These are phyloP conservation scores for Quercus cerris DNA, from an alignment of 306 rosid genomes.

Conservation along the genomic window DNA sequence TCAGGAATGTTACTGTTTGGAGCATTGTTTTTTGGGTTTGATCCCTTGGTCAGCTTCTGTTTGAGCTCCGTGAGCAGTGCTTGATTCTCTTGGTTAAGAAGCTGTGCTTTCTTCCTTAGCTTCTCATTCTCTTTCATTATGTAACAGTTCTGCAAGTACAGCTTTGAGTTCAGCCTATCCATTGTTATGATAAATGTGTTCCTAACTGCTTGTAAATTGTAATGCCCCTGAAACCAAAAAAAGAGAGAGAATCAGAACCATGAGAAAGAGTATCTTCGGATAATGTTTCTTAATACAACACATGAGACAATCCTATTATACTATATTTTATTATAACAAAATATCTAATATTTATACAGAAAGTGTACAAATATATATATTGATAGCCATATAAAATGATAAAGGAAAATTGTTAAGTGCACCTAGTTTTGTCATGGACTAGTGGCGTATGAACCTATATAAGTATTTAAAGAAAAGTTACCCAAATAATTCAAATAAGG, in stretches of 20 bases:
- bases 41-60: constrained; percentile 70
- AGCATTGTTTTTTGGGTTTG: constrained; percentile 39
- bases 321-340: not conserved
- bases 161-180: constrained; percentile 96
- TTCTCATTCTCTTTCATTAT: constrained; percentile 95
- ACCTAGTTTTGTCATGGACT: no score
- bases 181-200: constrained; percentile 24
- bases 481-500: constrained; percentile 2
- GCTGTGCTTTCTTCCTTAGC: constrained; percentile 93
- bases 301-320: not conserved
- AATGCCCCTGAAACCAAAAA: constrained; percentile 32
- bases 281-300: constrained; percentile 7
- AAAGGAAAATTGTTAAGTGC: not conserved
- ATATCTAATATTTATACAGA: not conserved
- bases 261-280: not conserved
- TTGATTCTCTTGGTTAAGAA: constrained; percentile 95
- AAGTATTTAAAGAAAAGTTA: not conserved
- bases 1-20: constrained; percentile 55
- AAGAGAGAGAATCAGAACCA: not conserved
- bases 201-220: not conserved
- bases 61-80: constrained; percentile 81
- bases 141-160: constrained; percentile 90
- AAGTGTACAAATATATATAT: not conserved
- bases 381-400: not conserved
- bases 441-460: not conserved